Evolutionary conservation across 495 filamentous ascomycete species (phyloP), one percentile per base, ranked within the genome.

Genomic region (Hypoxylon perforatum): DNA sequence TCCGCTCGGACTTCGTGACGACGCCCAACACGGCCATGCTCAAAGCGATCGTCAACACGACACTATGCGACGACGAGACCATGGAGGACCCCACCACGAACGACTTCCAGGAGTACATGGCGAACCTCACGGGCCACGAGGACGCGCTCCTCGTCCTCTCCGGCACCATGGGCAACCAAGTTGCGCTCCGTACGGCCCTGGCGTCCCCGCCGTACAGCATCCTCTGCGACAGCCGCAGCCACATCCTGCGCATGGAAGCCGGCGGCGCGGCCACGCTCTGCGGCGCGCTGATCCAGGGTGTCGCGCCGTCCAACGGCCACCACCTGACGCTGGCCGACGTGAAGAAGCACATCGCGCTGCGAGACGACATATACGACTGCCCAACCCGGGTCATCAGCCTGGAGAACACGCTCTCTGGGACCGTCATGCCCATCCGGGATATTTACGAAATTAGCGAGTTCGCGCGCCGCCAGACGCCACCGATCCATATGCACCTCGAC

Each of bases 331-430:
- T 96, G 6, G 86, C 90, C 62, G 93, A 97, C 66, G 75, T 97
- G 35, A 67, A 76, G 62, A 82, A 85, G 58, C 71, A 85, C 19
- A 82, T 80, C 1, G 73, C 85, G 2, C 67, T 90, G 0, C 73
- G 73, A 55, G 72, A 76, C 14, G 68, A 77, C 39, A 68, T 90
- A 12, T 86, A 92, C 70, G 80, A 78, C 3, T 88, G 90, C 61
- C 91, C 93, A 0, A 96, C 93, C 0, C 84, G 84, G 42, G 83
- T 96, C n/a, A 90, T 97, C 49, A 88, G 84, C 60, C 81, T 97
- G 12, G 93, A 97, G 73, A 96, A 96, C 69, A 96, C 93, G 6
- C 85, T 97, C 39, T 85, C 82, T 25, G 93, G 93, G 10, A 86
- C 89, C 63, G 79, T 96, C 45, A 87, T 91, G 84, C 93, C 93